Evolutionary conservation across 2,329 filamentous ascomycete species (phyloP).

Genomic region (Cordyceps militaris): DNA sequence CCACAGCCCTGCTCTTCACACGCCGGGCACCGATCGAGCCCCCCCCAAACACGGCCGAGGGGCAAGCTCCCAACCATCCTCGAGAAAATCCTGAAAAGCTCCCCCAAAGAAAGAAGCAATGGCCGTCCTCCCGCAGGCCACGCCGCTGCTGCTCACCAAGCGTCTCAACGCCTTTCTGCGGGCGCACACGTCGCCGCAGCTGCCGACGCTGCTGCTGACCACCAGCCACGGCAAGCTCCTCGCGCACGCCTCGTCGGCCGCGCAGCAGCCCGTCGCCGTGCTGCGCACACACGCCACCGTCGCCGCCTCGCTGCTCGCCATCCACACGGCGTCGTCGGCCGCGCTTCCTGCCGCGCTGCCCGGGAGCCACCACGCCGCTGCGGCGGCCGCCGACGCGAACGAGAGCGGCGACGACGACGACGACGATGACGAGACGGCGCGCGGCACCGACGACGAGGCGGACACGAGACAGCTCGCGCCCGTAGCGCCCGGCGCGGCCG

Average conservation of each 20-base stretch:
- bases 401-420: conserved; percentile 19
- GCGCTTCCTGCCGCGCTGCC: conserved; percentile 37
- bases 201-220: conserved; percentile 54
- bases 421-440: conserved; percentile 15
- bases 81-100: too few species aligned
- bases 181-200: conserved; percentile 47
- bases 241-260: conserved; percentile 39
- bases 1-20: too few species aligned
- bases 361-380: conserved; percentile 23
- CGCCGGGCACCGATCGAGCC: too few species aligned
- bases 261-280: conserved; percentile 41
- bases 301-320: conserved; percentile 53
- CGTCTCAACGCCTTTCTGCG: conserved; percentile 56
- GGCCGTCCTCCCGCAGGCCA: conserved; percentile 36
- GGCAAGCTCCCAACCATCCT: too few species aligned
- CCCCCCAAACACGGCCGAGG: too few species aligned
- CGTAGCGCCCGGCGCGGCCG: conserved; percentile 14
- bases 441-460: conserved; percentile 4
- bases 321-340: conserved; percentile 43
- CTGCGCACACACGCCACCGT: conserved; percentile 59
- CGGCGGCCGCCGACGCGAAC: conserved; percentile 15
- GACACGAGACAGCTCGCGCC: neutral
- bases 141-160: conserved; percentile 58
- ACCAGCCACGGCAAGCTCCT: conserved; percentile 57
- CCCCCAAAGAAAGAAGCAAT: conserved; percentile 21